Evolutionary conservation across 441 rosid genomes (phyloP), one percentile per base, ranked within the genome.

Genomic region (Bruguiera hainesii): DNA sequence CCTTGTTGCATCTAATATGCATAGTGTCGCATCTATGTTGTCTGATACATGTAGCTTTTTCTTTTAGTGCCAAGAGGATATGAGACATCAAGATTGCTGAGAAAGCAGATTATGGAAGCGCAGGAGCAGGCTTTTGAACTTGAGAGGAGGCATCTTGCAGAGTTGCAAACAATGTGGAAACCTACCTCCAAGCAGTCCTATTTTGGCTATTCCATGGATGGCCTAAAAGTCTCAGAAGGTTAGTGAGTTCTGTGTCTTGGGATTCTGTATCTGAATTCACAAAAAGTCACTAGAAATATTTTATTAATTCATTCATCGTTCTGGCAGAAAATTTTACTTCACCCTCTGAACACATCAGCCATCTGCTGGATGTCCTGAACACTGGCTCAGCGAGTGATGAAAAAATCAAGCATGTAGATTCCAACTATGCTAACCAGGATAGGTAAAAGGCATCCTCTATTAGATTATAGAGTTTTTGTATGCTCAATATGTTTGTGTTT

Each of bases 41-140:
- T 59, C 55, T 51, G 29, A 64, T 31, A 25, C 5, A 46, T 61
- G 13, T 31, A 4, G 50, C 3, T 33, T 33, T 57, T 72, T 37
- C 1, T 73, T 33, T 61, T 67, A 89, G 90, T 78, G 71, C 84
- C 82, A 52, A 77, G 82, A 74, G 81, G 80, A 69, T 84, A 60
- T 39, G 85, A 81, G 61, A 73, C 77, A 33, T 71, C 85, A 0
- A 81, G 77, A 67, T 72, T 79, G 53, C 72, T 87, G 63, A 86
- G 83, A 68, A 74, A 78, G 77, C 92, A 83, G 68, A 68, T 76
- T 5, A 55, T 81, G 61, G 89, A 82, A 66, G 83, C 82, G 69
- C 81, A 73, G 28, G 89, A 80, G 20, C 85, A 72, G 33, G 67
- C 75, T 42, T 65, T 81, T 53, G 85, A 82, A 73, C 29, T 74